Evolutionary conservation across 768 basidiomycete species (phyloP).

Genomic region (Macrolepiota fuliginosa): DNA sequence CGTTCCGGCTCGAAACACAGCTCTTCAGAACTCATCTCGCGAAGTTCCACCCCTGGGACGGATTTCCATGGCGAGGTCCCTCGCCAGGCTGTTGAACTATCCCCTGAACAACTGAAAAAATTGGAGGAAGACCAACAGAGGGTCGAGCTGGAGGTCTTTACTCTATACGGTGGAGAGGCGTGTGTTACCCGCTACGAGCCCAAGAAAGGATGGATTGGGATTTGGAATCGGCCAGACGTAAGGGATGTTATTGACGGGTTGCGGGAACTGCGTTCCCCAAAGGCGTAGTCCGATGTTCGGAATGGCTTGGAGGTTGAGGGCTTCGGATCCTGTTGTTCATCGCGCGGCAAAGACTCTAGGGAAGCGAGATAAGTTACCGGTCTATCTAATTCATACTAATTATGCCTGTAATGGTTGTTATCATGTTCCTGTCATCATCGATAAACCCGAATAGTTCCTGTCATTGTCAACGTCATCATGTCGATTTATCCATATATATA

Average conservation of each 20-base stretch:
- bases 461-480: background rate
- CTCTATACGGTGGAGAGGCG: conserved; percentile 3
- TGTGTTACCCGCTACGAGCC: conserved; percentile 4
- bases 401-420: background rate
- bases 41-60: background rate
- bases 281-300: background rate
- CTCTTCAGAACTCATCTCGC: background rate
- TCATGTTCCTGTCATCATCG: background rate
- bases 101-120: background rate
- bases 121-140: background rate
- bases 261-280: conserved; percentile 22
- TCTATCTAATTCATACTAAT: conserved; percentile 1
- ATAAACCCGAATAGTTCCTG: background rate
- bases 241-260: conserved; percentile 26
- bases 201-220: conserved; percentile 25
- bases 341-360: background rate
- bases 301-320: background rate
- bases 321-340: background rate
- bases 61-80: background rate
- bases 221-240: conserved; percentile 27
- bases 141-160: background rate
- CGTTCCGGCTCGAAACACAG: background rate
- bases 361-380: background rate
- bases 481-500: background rate
- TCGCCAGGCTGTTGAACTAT: background rate